Percentiles rank a stretch among this genome's conserved stretches.
Evolutionary conservation across 192 early-diverging fungal genomes (phyloP).

Genomic region (Chytriomyces sp.): DNA sequence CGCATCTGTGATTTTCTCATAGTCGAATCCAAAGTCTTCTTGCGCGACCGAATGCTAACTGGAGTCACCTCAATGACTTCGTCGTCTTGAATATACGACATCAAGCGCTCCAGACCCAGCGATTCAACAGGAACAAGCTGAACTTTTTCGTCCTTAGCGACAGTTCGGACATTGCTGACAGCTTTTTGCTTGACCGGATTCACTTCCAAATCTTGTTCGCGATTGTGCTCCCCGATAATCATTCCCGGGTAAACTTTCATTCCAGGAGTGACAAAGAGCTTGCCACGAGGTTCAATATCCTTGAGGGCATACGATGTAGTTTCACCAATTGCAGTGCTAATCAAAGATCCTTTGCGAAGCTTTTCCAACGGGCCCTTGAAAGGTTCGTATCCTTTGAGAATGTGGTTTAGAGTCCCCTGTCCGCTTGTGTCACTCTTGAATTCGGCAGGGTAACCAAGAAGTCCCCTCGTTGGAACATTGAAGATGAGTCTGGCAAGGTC

Average conservation of each 20-base stretch:
- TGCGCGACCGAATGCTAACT: conserved; percentile 70
- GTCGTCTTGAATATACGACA: conserved; percentile 79
- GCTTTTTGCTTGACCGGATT: conserved; percentile 84
- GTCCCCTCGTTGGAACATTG: conserved; percentile 78
- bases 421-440: conserved; percentile 89
- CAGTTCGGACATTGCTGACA: conserved; percentile 77
- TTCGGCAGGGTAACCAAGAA: conserved; percentile 82
- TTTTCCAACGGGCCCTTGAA: conserved; percentile 74
- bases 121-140: conserved; percentile 68
- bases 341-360: conserved; percentile 75
- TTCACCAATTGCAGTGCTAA: conserved; percentile 68
- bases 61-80: conserved; percentile 87
- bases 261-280: conserved; percentile 74
- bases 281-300: conserved; percentile 76
- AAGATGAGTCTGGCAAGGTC: conserved; percentile 78
- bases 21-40: conserved; percentile 69
- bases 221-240: conserved; percentile 82
- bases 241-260: conserved; percentile 82
- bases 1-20: conserved; percentile 58
- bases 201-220: conserved; percentile 78
- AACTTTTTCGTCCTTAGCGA: conserved; percentile 77
- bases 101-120: conserved; percentile 73
- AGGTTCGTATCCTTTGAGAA: conserved; percentile 71
- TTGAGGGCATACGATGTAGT: conserved; percentile 76
- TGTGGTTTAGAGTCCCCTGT: conserved; percentile 79